Conservation (phyloP, 192 early-diverging fungal genomes). For the Backusella sp. region DNA sequence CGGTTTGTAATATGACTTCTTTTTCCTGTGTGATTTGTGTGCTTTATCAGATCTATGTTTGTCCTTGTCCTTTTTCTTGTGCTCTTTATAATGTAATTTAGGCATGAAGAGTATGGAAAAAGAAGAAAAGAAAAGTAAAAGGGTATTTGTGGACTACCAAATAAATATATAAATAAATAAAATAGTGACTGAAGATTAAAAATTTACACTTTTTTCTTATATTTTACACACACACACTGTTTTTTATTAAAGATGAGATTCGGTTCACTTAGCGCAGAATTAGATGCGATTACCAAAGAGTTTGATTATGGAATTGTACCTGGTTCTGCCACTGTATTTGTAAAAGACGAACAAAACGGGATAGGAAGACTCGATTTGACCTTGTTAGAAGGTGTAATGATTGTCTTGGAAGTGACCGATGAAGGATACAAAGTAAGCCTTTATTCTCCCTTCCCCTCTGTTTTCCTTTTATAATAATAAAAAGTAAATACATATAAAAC, state of each 20-base stretch:
- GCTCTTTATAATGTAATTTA: conserved; percentile 19
- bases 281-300: conserved; percentile 27
- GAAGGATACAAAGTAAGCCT: conserved; percentile 29
- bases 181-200: no score
- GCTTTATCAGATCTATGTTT: not conserved
- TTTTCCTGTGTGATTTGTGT: not conserved
- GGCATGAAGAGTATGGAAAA: conserved; percentile 10
- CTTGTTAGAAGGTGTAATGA: conserved; percentile 30
- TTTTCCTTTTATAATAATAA: not conserved
- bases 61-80: not conserved
- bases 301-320: conserved; percentile 38
- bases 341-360: conserved; percentile 26
- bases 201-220: not conserved
- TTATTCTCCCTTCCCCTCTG: not conserved
- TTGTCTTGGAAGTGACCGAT: conserved; percentile 27
- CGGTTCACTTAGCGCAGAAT: conserved; percentile 11
- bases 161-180: no score
- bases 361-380: conserved; percentile 32
- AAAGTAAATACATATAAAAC: not conserved
- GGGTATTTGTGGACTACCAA: not conserved
- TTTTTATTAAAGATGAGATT: not conserved
- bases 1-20: conserved; percentile 18
- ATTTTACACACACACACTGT: not conserved
- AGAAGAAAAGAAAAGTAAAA: not conserved
- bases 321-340: conserved; percentile 32